Conservation (phyloP, 78 protist species). For the Protostelium mycophagum region DNA sequence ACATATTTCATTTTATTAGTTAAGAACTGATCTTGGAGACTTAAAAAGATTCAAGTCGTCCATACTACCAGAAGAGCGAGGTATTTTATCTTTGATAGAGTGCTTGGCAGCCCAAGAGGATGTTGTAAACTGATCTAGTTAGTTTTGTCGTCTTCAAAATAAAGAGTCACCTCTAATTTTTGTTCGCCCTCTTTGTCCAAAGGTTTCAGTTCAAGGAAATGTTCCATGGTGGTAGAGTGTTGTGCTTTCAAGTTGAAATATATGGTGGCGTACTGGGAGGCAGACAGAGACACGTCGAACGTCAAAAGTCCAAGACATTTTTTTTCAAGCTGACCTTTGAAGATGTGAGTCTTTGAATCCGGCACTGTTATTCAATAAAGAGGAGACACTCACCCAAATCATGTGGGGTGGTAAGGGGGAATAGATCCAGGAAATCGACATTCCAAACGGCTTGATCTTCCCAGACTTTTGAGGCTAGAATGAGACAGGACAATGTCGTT, state of each 20-base stretch:
- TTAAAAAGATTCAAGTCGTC: background rate
- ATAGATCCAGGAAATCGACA: constrained; percentile 62
- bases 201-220: background rate
- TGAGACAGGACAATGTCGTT: constrained; percentile 39
- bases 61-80: background rate
- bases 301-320: background rate
- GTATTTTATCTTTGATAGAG: background rate
- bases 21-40: background rate
- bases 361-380: too few relatives aligned
- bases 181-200: background rate
- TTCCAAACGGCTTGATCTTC: constrained; percentile 85
- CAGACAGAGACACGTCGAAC: background rate
- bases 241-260: background rate
- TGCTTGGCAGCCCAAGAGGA: background rate
- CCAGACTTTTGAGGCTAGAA: constrained; percentile 77
- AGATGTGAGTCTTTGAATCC: too few relatives aligned
- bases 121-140: background rate
- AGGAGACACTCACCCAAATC: background rate
- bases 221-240: background rate
- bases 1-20: too few relatives aligned
- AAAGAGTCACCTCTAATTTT: background rate
- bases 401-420: constrained; percentile 6
- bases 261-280: background rate
- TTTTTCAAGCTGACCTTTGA: background rate
- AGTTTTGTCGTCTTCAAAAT: background rate